Evolutionary conservation across 2,329 filamentous ascomycete species (phyloP).

Genomic region (Botrytis porri): DNA sequence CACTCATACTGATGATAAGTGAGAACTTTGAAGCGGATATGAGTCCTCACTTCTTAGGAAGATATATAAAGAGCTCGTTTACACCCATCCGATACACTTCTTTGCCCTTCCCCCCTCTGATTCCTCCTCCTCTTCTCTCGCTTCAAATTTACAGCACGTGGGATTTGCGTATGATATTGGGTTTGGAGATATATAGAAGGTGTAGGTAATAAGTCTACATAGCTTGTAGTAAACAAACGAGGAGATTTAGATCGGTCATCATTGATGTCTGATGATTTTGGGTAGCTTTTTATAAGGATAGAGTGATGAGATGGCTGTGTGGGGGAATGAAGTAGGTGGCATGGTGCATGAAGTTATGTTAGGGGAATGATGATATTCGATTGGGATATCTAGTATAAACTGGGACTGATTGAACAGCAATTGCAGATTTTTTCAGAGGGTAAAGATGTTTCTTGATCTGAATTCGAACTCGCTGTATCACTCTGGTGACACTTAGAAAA

Average conservation of each 20-base stretch:
- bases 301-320: background rate
- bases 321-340: background rate
- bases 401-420: accelerated
- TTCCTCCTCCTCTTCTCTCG: too few species aligned
- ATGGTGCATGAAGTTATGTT: background rate
- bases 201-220: background rate
- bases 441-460: background rate
- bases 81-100: background rate
- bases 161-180: background rate
- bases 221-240: background rate
- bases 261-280: background rate
- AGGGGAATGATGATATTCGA: background rate
- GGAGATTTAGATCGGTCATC: background rate
- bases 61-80: background rate
- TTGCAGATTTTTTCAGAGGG: background rate
- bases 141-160: background rate
- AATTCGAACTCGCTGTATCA: background rate
- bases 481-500: background rate
- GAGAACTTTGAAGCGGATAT: background rate
- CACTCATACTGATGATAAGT: background rate
- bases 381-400: background rate
- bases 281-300: background rate
- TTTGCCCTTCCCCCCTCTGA: too few species aligned
- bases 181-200: background rate
- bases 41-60: background rate